These are phyloP conservation scores for Berkeleyomyces basicola DNA, from an alignment of 2,329 filamentous ascomycete genomes.

Conservation along the genomic window DNA sequence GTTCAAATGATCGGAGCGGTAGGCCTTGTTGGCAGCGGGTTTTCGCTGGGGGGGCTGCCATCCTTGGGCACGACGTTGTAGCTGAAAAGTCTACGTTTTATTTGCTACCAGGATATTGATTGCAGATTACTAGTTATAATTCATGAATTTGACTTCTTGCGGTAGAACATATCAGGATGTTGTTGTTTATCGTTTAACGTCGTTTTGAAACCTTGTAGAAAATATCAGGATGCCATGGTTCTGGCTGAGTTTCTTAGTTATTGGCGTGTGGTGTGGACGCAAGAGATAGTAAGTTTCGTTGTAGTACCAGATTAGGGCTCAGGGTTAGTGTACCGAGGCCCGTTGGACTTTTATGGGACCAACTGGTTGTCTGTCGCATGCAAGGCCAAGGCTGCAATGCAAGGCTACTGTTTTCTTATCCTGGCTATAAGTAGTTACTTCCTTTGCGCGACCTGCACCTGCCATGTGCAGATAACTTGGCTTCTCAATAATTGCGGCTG, in stretches of 20 bases:
- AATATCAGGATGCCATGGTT: too few relatives aligned
- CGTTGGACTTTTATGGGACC: not conserved
- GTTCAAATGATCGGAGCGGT: constrained; percentile 10
- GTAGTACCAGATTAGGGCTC: too few relatives aligned
- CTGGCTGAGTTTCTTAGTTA: too few relatives aligned
- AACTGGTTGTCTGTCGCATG: not conserved
- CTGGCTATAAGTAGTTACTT: not conserved
- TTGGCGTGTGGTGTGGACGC: too few relatives aligned
- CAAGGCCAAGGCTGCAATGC: not conserved
- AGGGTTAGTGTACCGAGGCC: not conserved
- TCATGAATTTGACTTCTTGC: too few relatives aligned
- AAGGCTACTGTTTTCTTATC: not conserved
- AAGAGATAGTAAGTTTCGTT: too few relatives aligned
- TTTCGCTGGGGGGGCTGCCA: constrained; percentile 5
- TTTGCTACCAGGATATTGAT: not conserved
- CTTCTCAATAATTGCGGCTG: not conserved
- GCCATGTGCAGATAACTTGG: not conserved
- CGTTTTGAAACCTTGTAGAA: too few relatives aligned
- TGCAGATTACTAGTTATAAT: too few relatives aligned
- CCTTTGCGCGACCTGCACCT: not conserved
- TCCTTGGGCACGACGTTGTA: not conserved
- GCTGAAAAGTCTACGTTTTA: not conserved
- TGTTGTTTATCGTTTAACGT: too few relatives aligned
- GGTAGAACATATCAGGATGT: too few relatives aligned
- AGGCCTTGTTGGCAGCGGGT: constrained; percentile 8